Conservation (phyloP, 164 flowering plant genomes). For the Malania oleifera region DNA sequence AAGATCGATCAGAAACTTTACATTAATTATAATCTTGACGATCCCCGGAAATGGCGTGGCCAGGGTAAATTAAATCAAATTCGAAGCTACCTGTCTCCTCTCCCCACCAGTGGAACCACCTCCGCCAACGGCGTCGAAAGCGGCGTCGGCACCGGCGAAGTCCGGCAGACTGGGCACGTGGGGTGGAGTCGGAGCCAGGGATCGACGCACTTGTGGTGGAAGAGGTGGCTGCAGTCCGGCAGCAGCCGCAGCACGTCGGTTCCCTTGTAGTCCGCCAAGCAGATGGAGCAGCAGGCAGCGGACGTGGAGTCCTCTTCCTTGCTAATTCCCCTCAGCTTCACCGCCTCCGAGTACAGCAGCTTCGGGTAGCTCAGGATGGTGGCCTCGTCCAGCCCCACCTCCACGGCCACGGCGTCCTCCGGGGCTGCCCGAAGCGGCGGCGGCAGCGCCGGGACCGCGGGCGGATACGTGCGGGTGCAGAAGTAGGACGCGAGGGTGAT, state of each 20-base stretch:
- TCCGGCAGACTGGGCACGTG: slow-evolving; percentile 13
- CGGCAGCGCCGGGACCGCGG: background rate
- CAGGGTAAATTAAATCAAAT: too few species aligned
- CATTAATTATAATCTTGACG: too few species aligned
- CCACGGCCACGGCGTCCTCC: background rate
- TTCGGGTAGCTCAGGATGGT: slow-evolving; percentile 10
- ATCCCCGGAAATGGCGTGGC: too few species aligned
- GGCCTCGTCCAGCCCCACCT: slow-evolving; percentile 6
- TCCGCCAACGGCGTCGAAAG: too few species aligned
- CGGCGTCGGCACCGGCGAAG: slow-evolving; percentile 4
- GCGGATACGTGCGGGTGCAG: slow-evolving; percentile 1
- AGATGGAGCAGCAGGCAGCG: slow-evolving; percentile 11
- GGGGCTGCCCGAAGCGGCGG: background rate
- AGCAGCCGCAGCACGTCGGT: slow-evolving; percentile 9
- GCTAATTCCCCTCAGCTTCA: too few species aligned
- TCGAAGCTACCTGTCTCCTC: too few species aligned
- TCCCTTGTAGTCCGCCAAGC: slow-evolving; percentile 10
- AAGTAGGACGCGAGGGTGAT: slow-evolving; percentile 10
- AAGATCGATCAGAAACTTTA: too few species aligned
- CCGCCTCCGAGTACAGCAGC: slow-evolving; percentile 14
- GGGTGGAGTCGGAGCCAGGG: slow-evolving; percentile 12
- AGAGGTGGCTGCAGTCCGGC: slow-evolving; percentile 14
- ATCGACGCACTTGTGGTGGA: slow-evolving; percentile 10
- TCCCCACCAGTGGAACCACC: too few species aligned
- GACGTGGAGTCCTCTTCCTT: background rate